Conservation (phyloP, 2,329 filamentous ascomycete genomes). For the Hypoxylon sp. region DNA sequence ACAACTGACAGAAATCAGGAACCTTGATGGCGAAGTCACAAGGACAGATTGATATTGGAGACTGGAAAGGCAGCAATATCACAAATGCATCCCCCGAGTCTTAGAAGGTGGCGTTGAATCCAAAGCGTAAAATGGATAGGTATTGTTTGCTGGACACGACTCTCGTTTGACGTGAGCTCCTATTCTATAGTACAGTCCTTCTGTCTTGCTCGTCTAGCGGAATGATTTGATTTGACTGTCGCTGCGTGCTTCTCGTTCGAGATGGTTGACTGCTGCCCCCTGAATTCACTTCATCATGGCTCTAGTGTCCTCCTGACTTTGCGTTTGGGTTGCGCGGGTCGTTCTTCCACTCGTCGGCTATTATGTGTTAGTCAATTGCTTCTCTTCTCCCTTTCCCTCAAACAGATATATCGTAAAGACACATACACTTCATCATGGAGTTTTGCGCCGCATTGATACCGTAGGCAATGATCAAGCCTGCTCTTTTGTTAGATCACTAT, state of each 20-base stretch:
- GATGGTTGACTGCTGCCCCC: slow-evolving; percentile 32
- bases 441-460: slow-evolving; percentile 87
- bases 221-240: slow-evolving; percentile 41
- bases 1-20: no score
- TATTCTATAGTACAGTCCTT: slow-evolving; percentile 46
- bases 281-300: slow-evolving; percentile 6
- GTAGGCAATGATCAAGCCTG: slow-evolving; percentile 87
- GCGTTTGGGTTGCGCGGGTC: slow-evolving; percentile 85
- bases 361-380: slow-evolving; percentile 38
- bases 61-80: not conserved
- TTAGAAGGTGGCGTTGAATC: not conserved
- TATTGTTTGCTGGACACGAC: slow-evolving; percentile 30
- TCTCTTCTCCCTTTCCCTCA: slow-evolving; percentile 34
- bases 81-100: not conserved
- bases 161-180: slow-evolving; percentile 36
- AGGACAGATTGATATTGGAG: not conserved
- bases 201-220: slow-evolving; percentile 34
- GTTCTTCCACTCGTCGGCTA: slow-evolving; percentile 96
- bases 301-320: slow-evolving; percentile 59
- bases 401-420: slow-evolving; percentile 4
- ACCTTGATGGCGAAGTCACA: no score
- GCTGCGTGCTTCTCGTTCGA: slow-evolving; percentile 38
- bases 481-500: slow-evolving; percentile 38
- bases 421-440: slow-evolving; percentile 78
- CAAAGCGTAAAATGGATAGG: slow-evolving; percentile 28